Percentiles rank a stretch among this genome's conserved stretches.
Conservation (phyloP, 495 filamentous ascomycete species). For the Penicillium roqueforti region DNA sequence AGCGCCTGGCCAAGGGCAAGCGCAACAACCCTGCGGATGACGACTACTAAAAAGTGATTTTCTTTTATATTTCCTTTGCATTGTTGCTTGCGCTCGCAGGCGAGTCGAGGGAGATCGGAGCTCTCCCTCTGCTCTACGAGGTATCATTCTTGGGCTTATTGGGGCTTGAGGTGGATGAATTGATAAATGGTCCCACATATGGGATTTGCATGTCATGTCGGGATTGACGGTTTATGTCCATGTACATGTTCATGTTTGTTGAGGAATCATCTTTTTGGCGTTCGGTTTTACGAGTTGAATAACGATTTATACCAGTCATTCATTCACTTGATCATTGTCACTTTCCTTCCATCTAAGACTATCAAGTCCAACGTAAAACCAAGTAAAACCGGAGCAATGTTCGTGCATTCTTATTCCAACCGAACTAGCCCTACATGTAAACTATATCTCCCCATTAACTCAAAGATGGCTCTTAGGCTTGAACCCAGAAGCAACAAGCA, state of each 20-base stretch:
- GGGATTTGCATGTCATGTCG: constrained; percentile 19
- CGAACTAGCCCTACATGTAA: not conserved
- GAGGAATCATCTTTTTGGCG: constrained; percentile 7
- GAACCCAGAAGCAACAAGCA: constrained; percentile 61
- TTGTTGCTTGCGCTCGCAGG: constrained; percentile 8
- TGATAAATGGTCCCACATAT: constrained; percentile 17
- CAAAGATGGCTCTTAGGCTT: constrained; percentile 42
- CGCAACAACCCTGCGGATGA: constrained; percentile 37
- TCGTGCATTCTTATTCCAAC: constrained; percentile 2
- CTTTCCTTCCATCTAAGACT: not conserved
- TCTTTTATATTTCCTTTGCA: constrained; percentile 16
- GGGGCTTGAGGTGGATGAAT: constrained; percentile 7
- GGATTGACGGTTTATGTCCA: constrained; percentile 7
- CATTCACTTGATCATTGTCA: constrained; percentile 7
- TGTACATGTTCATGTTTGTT: constrained; percentile 9
- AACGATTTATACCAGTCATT: constrained; percentile 14
- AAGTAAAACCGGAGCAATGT: not conserved
- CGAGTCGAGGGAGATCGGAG: not conserved
- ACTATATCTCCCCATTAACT: not conserved
- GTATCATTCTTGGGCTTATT: constrained; percentile 6
- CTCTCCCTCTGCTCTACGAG: constrained; percentile 7
- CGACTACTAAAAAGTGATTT: constrained; percentile 35
- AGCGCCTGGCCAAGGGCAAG: constrained; percentile 61
- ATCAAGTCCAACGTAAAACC: not conserved
- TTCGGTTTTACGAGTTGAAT: constrained; percentile 13